Evolutionary conservation across 139 green algal species (phyloP).

Genomic region (Chlamydomonas asymmetrica): DNA sequence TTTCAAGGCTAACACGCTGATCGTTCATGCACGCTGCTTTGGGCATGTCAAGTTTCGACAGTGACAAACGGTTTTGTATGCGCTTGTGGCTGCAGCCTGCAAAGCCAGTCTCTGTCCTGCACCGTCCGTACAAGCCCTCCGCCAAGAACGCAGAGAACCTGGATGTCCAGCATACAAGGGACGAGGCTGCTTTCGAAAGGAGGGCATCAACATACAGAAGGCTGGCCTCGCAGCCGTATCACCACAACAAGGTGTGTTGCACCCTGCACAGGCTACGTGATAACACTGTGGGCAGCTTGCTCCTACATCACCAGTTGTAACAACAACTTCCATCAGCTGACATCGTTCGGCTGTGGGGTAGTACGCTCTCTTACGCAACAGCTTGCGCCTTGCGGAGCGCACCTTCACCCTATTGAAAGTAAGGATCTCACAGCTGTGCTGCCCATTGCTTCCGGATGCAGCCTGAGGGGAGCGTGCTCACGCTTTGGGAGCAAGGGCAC

Average conservation of each 20-base stretch:
- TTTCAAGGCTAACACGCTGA: no score
- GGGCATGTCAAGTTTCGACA: not conserved
- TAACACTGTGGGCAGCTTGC: no score
- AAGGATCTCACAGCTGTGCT: no score
- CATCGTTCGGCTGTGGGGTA: no score
- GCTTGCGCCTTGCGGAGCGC: no score
- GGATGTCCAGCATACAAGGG: constrained; percentile 23
- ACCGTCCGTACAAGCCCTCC: constrained; percentile 2
- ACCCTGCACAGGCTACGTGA: no score
- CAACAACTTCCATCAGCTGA: no score
- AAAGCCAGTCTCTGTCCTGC: constrained; percentile 27
- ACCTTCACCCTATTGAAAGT: no score
- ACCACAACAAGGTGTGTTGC: constrained; percentile 27
- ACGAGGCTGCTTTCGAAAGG: constrained; percentile 22
- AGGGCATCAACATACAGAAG: constrained; percentile 9
- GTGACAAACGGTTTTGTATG: not conserved
- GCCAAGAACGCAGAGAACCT: constrained; percentile 32
- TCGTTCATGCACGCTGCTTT: not conserved
- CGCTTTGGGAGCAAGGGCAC: constrained; percentile 33
- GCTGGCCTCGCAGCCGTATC: not conserved
- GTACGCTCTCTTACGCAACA: no score
- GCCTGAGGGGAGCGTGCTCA: constrained; percentile 30
- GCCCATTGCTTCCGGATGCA: not conserved
- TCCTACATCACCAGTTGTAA: no score
- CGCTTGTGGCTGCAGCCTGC: not conserved